phyloP scores from a whole-genome alignment of 1,284 basidiomycete species.

The Cerrena zonata region DNA sequence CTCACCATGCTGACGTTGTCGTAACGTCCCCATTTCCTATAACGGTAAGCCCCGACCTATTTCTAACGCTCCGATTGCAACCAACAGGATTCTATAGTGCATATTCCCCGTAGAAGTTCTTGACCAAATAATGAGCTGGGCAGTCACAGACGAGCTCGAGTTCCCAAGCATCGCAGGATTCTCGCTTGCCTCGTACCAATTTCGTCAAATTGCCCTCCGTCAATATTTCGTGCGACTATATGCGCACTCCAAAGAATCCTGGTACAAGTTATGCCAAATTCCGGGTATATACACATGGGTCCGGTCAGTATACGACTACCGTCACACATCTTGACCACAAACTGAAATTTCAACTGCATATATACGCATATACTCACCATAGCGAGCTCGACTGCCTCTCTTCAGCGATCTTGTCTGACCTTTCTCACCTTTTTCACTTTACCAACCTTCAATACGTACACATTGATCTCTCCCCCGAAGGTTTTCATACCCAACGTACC shows the following conservation, averaged over 20 bases:
- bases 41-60: too few relatives aligned
- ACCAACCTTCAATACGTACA: constrained; percentile 17
- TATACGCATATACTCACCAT: constrained; percentile 23
- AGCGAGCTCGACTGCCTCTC: constrained; percentile 15
- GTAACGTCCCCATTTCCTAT: too few relatives aligned
- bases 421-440: constrained; percentile 16
- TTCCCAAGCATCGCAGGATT: constrained; percentile 34
- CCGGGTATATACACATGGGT: constrained; percentile 20
- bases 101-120: constrained; percentile 39
- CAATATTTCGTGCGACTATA: constrained; percentile 32
- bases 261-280: constrained; percentile 19
- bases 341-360: constrained; percentile 11
- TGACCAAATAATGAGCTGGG: constrained; percentile 34
- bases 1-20: too few relatives aligned
- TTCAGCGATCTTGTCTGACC: constrained; percentile 13
- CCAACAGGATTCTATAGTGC: constrained; percentile 7
- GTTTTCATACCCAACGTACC: constrained; percentile 21
- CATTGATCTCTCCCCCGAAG: constrained; percentile 23
- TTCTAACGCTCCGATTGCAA: too few relatives aligned
- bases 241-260: constrained; percentile 26
- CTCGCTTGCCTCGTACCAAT: constrained; percentile 35
- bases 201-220: constrained; percentile 39
- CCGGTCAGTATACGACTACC: constrained; percentile 20
- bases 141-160: constrained; percentile 19
- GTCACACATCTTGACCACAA: background rate